Percentiles rank a stretch among this genome's conserved stretches.
These are phyloP conservation scores for Chrysanthemum makinoi DNA, from an alignment of 129 eudicot species.

Conservation along the genomic window DNA sequence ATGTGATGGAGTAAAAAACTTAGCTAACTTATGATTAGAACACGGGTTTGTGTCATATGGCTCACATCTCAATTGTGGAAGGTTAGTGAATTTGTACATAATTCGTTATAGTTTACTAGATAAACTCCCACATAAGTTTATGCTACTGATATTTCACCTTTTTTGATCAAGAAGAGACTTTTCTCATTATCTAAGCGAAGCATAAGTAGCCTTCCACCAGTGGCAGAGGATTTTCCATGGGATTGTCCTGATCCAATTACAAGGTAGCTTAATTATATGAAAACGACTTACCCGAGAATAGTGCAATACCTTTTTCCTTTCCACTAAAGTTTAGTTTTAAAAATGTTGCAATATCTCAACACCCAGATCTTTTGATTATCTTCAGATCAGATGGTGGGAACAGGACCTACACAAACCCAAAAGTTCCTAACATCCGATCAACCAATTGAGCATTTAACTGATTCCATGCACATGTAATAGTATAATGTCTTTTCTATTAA, in stretches of 20 bases:
- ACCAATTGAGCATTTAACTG: slow-evolving; percentile 54
- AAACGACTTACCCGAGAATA: slow-evolving; percentile 45
- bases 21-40: slow-evolving; percentile 62
- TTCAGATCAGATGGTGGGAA: slow-evolving; percentile 62
- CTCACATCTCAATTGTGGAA: slow-evolving; percentile 49
- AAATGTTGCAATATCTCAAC: background rate
- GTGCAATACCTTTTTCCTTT: slow-evolving; percentile 20
- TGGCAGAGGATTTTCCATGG: slow-evolving; percentile 63
- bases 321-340: no score
- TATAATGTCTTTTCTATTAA: background rate
- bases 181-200: slow-evolving; percentile 50
- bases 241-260: slow-evolving; percentile 46
- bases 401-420: slow-evolving; percentile 84
- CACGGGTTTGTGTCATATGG: slow-evolving; percentile 33
- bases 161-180: slow-evolving; percentile 63
- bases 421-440: slow-evolving; percentile 39
- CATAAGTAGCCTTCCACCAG: slow-evolving; percentile 64
- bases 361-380: slow-evolving; percentile 3
- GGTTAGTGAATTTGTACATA: slow-evolving; percentile 44
- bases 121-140: background rate
- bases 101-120: no score
- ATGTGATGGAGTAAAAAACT: slow-evolving; percentile 51
- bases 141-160: background rate
- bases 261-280: slow-evolving; percentile 50
- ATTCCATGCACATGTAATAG: slow-evolving; percentile 53